A percentile compares a stretch with the other conserved stretches of the same genome.
Conservation (phyloP, 805 yeast genomes). For the Candida nitratophila region DNA sequence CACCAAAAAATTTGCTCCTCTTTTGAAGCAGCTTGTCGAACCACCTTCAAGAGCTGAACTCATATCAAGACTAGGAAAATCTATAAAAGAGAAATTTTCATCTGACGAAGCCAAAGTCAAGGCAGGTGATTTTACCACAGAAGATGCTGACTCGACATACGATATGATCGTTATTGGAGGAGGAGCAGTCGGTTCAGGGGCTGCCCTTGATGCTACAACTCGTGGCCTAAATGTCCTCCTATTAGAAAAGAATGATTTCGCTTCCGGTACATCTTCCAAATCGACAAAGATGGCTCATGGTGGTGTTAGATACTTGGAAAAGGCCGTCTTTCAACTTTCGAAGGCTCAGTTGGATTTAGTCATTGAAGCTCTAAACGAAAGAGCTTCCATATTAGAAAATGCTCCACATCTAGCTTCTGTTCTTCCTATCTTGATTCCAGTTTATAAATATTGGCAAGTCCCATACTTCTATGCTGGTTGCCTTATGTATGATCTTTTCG, state of each 20-base stretch:
- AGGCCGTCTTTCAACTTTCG: slow-evolving; percentile 88
- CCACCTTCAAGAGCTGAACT: slow-evolving; percentile 55
- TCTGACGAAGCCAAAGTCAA: background rate
- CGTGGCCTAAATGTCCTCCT: slow-evolving; percentile 87
- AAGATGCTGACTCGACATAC: slow-evolving; percentile 41
- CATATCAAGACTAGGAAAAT: slow-evolving; percentile 35
- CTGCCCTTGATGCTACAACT: slow-evolving; percentile 85
- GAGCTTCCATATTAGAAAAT: slow-evolving; percentile 77
- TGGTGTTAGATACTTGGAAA: slow-evolving; percentile 91
- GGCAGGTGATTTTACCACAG: slow-evolving; percentile 6
- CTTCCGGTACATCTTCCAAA: slow-evolving; percentile 88
- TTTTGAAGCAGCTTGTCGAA: slow-evolving; percentile 34
- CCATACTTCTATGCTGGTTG: slow-evolving; percentile 92
- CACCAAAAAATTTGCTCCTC: slow-evolving; percentile 27
- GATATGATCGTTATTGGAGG: slow-evolving; percentile 92
- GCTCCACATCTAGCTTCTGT: slow-evolving; percentile 88
- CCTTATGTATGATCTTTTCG: slow-evolving; percentile 86
- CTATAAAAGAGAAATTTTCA: slow-evolving; percentile 5
- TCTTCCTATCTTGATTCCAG: slow-evolving; percentile 93
- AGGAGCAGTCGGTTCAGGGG: slow-evolving; percentile 94
- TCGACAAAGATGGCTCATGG: slow-evolving; percentile 97
- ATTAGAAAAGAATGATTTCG: slow-evolving; percentile 83
- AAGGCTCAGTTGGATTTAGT: slow-evolving; percentile 85
- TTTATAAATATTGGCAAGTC: slow-evolving; percentile 90
- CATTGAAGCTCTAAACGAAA: slow-evolving; percentile 81